Evolutionary conservation across 2,329 filamentous ascomycete genomes (phyloP), one percentile per base, ranked within the genome.

Genomic region (Fusarium miscanthi): DNA sequence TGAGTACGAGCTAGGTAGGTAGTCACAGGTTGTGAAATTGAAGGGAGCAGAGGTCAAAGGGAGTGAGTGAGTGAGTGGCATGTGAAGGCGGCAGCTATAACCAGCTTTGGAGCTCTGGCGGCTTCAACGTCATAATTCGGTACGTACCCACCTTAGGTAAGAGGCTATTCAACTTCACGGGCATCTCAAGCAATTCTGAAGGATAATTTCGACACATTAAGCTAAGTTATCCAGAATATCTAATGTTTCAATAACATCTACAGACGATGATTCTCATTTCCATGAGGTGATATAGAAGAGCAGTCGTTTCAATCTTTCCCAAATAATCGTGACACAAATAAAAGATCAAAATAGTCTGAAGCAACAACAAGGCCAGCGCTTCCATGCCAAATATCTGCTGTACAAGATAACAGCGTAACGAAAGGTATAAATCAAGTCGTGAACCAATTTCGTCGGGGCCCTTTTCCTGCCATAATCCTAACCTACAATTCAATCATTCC

Each of bases 91-190:
- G 43, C 59, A 58, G 45, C 43, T 61, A 42, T 31, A n/a, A 38
- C 13, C 46, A 59, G 42, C 31, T 62, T 23, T 41, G 52, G 61
- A 75, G 58, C 63, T 74, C 52, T 52, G 30, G 38, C 30, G 70
- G 63, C 72, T 74, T 60, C 49, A 51, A 69, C 75, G 74, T 77
- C 75, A 77, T 77, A 56, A 38, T 46, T 49, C 17, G 68, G 65
- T 75, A 75, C 73, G 73, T 75, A 40, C 33, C 33, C 13, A 17
- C 13, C 33, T 21, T 27, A 35, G 23, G 17, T 40, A 41, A 27
- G 33, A n/a, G 14, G 14, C n/a, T n/a, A 74, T 61, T 41, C 27
- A 38, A 33, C 41, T 37, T 37, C 53, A 21, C 19, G n/a, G 38
- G 38, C n/a, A 52, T 23, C 9, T 23, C 31, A 57, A 35, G 30